Conservation (phyloP, 345 rosid species). For the Melaleuca alternifolia region DNA sequence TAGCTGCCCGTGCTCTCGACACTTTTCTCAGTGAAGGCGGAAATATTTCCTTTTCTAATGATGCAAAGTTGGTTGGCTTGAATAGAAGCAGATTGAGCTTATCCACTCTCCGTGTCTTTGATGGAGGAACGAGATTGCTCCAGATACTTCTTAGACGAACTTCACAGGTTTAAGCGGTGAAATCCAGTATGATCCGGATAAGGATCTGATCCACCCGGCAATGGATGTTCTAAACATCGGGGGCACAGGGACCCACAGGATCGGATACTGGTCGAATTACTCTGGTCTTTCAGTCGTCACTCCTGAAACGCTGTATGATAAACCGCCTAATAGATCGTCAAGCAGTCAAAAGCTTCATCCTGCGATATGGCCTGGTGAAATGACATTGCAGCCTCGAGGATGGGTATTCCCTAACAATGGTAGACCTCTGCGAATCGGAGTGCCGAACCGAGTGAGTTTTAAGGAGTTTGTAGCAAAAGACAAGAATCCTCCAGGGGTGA, state of each 20-base stretch:
- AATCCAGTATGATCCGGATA: slow-evolving; percentile 46
- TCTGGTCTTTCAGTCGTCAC: slow-evolving; percentile 56
- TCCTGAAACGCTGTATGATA: slow-evolving; percentile 51
- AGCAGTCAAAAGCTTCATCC: slow-evolving; percentile 40
- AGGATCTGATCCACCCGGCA: slow-evolving; percentile 56
- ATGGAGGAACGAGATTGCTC: slow-evolving; percentile 65
- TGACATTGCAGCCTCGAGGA: slow-evolving; percentile 46
- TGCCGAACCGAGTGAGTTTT: slow-evolving; percentile 68
- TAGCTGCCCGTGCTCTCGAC: slow-evolving; percentile 77
- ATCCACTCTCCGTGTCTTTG: slow-evolving; percentile 45
- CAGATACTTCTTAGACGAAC: slow-evolving; percentile 42
- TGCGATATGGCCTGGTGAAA: slow-evolving; percentile 84
- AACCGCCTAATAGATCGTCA: slow-evolving; percentile 37
- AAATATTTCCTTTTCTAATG: slow-evolving; percentile 52
- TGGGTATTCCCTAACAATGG: slow-evolving; percentile 94
- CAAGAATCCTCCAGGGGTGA: slow-evolving; percentile 53
- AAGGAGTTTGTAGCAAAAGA: slow-evolving; percentile 48
- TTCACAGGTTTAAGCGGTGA: slow-evolving; percentile 70
- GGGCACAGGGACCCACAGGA: slow-evolving; percentile 46
- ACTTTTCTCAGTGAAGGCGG: slow-evolving; percentile 50
- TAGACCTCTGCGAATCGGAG: slow-evolving; percentile 57
- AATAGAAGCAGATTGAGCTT: slow-evolving; percentile 44
- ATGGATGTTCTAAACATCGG: slow-evolving; percentile 66
- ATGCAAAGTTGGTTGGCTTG: slow-evolving; percentile 33
- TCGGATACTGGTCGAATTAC: slow-evolving; percentile 89